Percentiles rank a stretch among this genome's conserved stretches.
These are phyloP conservation scores for Xylaria curta DNA, from an alignment of 495 filamentous ascomycete species.

Conservation along the genomic window DNA sequence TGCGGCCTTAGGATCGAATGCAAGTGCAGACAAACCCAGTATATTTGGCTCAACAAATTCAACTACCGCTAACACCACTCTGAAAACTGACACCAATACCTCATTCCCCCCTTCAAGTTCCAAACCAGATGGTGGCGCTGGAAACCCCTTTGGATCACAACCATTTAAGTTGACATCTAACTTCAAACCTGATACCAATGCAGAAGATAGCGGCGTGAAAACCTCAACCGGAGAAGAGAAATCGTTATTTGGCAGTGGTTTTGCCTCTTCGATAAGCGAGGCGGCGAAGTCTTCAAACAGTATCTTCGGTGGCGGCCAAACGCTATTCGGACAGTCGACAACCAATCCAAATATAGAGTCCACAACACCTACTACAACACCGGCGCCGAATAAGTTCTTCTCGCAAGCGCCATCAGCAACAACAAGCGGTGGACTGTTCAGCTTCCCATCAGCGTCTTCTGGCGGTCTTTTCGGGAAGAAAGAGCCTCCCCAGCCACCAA, in stretches of 20 bases:
- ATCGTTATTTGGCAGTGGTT: slow-evolving; percentile 63
- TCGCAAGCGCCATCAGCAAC: slow-evolving; percentile 25
- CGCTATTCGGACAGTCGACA: slow-evolving; percentile 39
- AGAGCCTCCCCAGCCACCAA: slow-evolving; percentile 45
- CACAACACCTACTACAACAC: slow-evolving; percentile 63
- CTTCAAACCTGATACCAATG: slow-evolving; percentile 77
- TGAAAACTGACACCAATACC: slow-evolving; percentile 45
- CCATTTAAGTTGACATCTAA: slow-evolving; percentile 78
- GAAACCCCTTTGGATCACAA: slow-evolving; percentile 59
- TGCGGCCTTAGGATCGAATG: slow-evolving; percentile 48
- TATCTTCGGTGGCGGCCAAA: slow-evolving; percentile 31
- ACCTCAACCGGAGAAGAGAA: slow-evolving; percentile 45
- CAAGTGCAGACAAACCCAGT: slow-evolving; percentile 42
- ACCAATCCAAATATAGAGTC: slow-evolving; percentile 48
- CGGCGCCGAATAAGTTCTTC: slow-evolving; percentile 55
- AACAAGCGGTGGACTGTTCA: slow-evolving; percentile 30
- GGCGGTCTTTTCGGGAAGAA: slow-evolving; percentile 20
- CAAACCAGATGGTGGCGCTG: slow-evolving; percentile 48
- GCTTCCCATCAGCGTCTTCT: slow-evolving; percentile 29
- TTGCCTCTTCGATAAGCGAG: slow-evolving; percentile 59
- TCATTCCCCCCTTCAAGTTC: slow-evolving; percentile 51
- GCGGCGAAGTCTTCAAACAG: slow-evolving; percentile 44
- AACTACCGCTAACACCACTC: slow-evolving; percentile 45
- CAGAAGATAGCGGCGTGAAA: slow-evolving; percentile 62
- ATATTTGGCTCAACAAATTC: slow-evolving; percentile 59